phyloP scores from a whole-genome alignment of 192 early-diverging fungal genomes.

The Gryganskiella cystojenkinii region DNA sequence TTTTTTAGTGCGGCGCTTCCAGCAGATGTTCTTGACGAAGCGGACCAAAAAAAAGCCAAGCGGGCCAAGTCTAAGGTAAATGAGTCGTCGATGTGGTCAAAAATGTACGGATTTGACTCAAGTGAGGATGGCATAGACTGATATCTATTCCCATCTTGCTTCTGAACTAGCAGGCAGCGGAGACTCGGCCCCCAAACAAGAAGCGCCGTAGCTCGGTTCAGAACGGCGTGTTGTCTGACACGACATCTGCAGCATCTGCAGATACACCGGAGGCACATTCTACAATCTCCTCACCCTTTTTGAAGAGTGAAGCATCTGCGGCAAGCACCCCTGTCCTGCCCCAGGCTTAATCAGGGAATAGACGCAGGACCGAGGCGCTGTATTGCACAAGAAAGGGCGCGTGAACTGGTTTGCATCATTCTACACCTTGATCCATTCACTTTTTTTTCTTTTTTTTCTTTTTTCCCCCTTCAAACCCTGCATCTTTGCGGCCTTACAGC shows the following conservation, averaged over 20 bases:
- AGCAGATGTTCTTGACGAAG: slow-evolving; percentile 53
- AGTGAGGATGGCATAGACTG: slow-evolving; percentile 3
- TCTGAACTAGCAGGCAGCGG: slow-evolving; percentile 18
- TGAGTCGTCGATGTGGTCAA: background rate
- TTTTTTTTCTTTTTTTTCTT: no score
- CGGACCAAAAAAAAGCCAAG: slow-evolving; percentile 49
- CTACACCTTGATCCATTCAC: background rate
- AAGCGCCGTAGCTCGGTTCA: slow-evolving; percentile 47
- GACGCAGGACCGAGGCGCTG: background rate
- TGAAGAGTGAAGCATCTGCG: slow-evolving; percentile 15
- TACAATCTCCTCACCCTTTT: slow-evolving; percentile 1
- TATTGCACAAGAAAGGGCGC: background rate
- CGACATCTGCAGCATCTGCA: background rate
- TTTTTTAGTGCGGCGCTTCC: slow-evolving; percentile 48
- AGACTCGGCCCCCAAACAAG: slow-evolving; percentile 32
- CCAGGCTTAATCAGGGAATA: slow-evolving; percentile 9
- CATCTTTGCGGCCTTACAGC: no score
- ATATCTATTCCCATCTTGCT: background rate
- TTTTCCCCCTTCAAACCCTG: no score
- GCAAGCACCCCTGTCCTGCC: slow-evolving; percentile 7
- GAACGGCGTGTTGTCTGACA: slow-evolving; percentile 19
- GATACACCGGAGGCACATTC: slow-evolving; percentile 2
- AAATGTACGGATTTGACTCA: background rate
- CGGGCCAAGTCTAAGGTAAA: slow-evolving; percentile 55
- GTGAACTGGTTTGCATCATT: background rate